These are phyloP conservation scores for Lentinula sp. DNA, from an alignment of 768 basidiomycete species.

Conservation along the genomic window DNA sequence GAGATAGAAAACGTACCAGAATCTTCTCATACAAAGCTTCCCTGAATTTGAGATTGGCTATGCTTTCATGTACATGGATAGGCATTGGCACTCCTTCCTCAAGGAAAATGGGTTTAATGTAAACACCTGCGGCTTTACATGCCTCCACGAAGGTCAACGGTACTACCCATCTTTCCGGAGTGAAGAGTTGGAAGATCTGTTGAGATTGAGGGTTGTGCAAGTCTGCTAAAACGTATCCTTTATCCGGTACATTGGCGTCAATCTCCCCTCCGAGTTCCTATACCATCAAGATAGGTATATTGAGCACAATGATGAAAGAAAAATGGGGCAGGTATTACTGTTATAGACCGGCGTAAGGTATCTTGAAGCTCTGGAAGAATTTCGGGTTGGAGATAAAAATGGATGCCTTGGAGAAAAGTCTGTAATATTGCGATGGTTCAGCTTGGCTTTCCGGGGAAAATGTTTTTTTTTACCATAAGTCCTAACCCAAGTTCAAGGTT, in stretches of 20 bases:
- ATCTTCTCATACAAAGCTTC: slow-evolving; percentile 63
- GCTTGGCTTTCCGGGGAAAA: not conserved
- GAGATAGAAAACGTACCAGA: slow-evolving; percentile 36
- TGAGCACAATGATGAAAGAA: not conserved
- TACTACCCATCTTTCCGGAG: slow-evolving; percentile 66
- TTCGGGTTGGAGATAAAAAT: slow-evolving; percentile 84
- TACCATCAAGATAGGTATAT: slow-evolving; percentile 27
- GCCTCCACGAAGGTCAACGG: slow-evolving; percentile 80
- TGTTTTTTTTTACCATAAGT: slow-evolving; percentile 3
- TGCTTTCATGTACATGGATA: slow-evolving; percentile 79
- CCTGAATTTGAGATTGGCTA: slow-evolving; percentile 71
- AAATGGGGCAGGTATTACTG: slow-evolving; percentile 32
- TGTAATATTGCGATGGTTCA: slow-evolving; percentile 16
- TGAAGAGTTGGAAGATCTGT: slow-evolving; percentile 63
- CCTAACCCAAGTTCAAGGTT: slow-evolving; percentile 11
- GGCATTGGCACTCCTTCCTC: slow-evolving; percentile 58
- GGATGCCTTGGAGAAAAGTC: slow-evolving; percentile 77
- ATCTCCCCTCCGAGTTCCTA: slow-evolving; percentile 53
- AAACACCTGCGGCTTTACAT: slow-evolving; percentile 73
- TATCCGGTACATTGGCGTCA: slow-evolving; percentile 71
- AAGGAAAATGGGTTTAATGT: slow-evolving; percentile 71
- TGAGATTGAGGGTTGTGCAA: slow-evolving; percentile 65
- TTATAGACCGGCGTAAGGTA: slow-evolving; percentile 68
- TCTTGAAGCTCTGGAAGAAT: slow-evolving; percentile 61
- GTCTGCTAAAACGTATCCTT: slow-evolving; percentile 69